phyloP scores from a whole-genome alignment of 495 filamentous ascomycete species.

The Apiosordaria backusii region DNA sequence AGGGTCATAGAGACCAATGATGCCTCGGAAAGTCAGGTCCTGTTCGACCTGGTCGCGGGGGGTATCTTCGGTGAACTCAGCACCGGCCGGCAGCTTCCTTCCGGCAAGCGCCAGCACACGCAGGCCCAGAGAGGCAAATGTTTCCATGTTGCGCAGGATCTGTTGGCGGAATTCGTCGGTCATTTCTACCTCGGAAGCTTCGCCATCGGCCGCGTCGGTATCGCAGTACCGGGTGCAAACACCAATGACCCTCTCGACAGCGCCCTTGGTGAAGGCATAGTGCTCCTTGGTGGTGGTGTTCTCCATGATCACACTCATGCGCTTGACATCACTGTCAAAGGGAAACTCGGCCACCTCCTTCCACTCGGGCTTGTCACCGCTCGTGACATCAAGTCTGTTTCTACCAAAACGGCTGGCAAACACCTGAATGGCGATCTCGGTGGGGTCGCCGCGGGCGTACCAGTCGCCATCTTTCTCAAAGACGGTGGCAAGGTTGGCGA shows the following conservation, averaged over 20 bases:
- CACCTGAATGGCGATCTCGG: slow-evolving; percentile 78
- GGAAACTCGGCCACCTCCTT: slow-evolving; percentile 67
- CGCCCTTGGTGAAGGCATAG: slow-evolving; percentile 70
- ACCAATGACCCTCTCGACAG: slow-evolving; percentile 69
- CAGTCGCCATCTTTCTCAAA: slow-evolving; percentile 50
- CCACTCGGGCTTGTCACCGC: slow-evolving; percentile 40
- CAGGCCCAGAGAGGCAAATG: slow-evolving; percentile 66
- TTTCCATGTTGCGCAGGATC: slow-evolving; percentile 59
- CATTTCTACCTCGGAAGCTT: slow-evolving; percentile 46
- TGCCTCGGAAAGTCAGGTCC: slow-evolving; percentile 57
- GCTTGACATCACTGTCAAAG: slow-evolving; percentile 77
- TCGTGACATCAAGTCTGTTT: slow-evolving; percentile 51
- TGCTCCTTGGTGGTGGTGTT: slow-evolving; percentile 33
- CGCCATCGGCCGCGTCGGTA: slow-evolving; percentile 8
- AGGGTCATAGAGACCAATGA: slow-evolving; percentile 71
- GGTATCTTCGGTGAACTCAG: slow-evolving; percentile 29
- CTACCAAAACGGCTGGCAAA: slow-evolving; percentile 68
- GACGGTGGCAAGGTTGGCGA: slow-evolving; percentile 41
- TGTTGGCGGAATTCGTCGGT: slow-evolving; percentile 58
- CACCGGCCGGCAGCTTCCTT: slow-evolving; percentile 27
- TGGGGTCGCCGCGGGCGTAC: slow-evolving; percentile 75
- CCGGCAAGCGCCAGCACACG: slow-evolving; percentile 72
- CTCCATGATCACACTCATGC: slow-evolving; percentile 74
- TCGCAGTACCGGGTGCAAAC: slow-evolving; percentile 27
- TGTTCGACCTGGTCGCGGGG: slow-evolving; percentile 50